Evolutionary conservation across 805 yeast genomes (phyloP).

Genomic region (Grigorovia humatica): DNA sequence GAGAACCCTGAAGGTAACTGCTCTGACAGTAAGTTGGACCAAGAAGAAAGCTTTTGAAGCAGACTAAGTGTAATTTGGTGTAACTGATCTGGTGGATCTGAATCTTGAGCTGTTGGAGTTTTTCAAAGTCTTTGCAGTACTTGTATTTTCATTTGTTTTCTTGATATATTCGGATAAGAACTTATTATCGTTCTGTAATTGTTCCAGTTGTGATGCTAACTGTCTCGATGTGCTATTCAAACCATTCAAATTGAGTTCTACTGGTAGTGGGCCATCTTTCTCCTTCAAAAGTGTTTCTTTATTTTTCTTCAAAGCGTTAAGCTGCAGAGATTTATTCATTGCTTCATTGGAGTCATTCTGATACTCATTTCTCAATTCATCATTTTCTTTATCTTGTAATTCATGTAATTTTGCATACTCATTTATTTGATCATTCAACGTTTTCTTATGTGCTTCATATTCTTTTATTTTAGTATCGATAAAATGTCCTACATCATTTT

Average conservation of each 20-base stretch:
- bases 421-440: conserved; percentile 41
- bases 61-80: conserved; percentile 9
- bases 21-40: too few species aligned
- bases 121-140: background rate
- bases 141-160: conserved; percentile 7
- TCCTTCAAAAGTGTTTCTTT: conserved; percentile 22
- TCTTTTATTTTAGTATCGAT: background rate
- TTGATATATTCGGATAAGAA: conserved; percentile 17
- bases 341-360: conserved; percentile 39
- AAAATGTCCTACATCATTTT: background rate
- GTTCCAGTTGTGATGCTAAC: conserved; percentile 9
- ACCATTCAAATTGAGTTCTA: conserved; percentile 16
- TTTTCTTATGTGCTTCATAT: background rate
- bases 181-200: conserved; percentile 9
- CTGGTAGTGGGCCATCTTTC: conserved; percentile 28
- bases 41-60: too few species aligned
- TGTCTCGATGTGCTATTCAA: conserved; percentile 6
- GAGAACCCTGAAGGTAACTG: too few species aligned
- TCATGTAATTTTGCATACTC: conserved; percentile 30
- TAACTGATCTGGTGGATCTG: conserved; percentile 16
- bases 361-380: conserved; percentile 32
- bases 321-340: conserved; percentile 31
- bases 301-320: conserved; percentile 23
- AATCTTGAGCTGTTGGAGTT: conserved; percentile 7
- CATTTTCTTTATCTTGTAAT: conserved; percentile 17